Base-by-base conservation (phyloP, 2,329 filamentous ascomycete genomes). In the Bipolaris sorokiniana region DNA sequence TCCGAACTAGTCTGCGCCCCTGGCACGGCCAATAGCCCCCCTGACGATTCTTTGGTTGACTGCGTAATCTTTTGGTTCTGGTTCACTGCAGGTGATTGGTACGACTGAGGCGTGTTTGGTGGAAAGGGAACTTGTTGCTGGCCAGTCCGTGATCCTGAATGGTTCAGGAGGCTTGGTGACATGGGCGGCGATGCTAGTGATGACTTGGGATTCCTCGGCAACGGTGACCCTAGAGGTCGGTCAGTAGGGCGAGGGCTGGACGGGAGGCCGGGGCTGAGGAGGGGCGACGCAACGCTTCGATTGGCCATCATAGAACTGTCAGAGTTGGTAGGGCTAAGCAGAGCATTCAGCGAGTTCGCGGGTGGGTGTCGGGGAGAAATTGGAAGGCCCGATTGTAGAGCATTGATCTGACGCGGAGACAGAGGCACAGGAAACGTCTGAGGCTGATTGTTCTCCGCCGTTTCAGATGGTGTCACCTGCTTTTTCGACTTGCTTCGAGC, bases 401-500 rank as follows among this genome's bases (percentile, higher is more conserved):
- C 70, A 44, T 67, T 74, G 54, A 73, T 70, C 23, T 67, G 63
- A 34, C 66, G 73, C 22, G 73, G 68, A n/a, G 72, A 72, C 20
- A 69, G 58, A 41, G 69, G 63, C 15, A 59, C 59, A 33, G 67
- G 64, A 10, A 58, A 57, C 33, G 59, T 47, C 38, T 67, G 62
- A 22, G 60, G 55, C 15, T 70, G 61, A 15, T 67, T 59, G 26
- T 48, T 55, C 20, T 61, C 64, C 28, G 55, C 40, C 18, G 60
- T 52, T 41, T 68, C 63, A 28, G 63, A 50, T 23, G 66, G 75
- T 31, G 73, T 69, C 52, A 64, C 70, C 47, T 69, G 62, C 81
- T 90, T 91, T 73, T 90, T 91, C 0, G 90, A 93, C 28, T 86
- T 78, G 74, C 90, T 92, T 56, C 89, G 84, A 26, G 84, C 82